Percentiles rank a stretch among this genome's conserved stretches.
These are phyloP conservation scores for Saturnispora zaruensis DNA, from an alignment of 805 yeast species.

Conservation along the genomic window DNA sequence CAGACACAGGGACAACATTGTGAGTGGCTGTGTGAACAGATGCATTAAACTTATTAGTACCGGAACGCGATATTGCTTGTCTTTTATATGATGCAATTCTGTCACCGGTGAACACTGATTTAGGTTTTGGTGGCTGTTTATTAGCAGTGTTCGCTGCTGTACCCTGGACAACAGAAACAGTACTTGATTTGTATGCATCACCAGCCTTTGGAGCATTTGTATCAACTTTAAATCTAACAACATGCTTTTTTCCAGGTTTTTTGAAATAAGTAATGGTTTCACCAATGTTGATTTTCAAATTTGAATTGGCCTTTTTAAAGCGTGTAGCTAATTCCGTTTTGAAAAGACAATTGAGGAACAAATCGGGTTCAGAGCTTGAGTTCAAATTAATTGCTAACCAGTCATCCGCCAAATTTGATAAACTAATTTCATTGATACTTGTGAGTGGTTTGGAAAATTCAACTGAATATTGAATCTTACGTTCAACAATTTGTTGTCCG, in stretches of 20 bases:
- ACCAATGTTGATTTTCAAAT: conserved; percentile 56
- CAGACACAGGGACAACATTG: neutral
- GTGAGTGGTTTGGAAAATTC: conserved; percentile 59
- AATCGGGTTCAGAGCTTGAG: conserved; percentile 59
- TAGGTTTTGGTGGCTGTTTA: conserved; percentile 66
- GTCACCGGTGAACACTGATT: conserved; percentile 21
- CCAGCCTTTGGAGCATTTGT: conserved; percentile 54
- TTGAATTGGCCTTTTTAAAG: conserved; percentile 51
- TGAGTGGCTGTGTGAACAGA: neutral
- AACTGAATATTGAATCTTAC: conserved; percentile 42
- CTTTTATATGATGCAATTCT: conserved; percentile 23
- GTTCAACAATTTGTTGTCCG: conserved; percentile 59
- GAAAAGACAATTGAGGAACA: conserved; percentile 69
- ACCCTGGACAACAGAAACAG: conserved; percentile 75
- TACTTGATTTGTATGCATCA: conserved; percentile 82
- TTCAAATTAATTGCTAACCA: conserved; percentile 73
- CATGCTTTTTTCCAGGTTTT: conserved; percentile 75
- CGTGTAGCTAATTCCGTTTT: conserved; percentile 85
- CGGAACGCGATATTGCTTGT: conserved; percentile 8
- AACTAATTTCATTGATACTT: conserved; percentile 50
- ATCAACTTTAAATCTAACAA: conserved; percentile 60
- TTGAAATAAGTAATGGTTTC: conserved; percentile 75
- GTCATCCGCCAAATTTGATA: conserved; percentile 79
- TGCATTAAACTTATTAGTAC: neutral
- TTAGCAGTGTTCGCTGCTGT: conserved; percentile 64